phyloP scores from a whole-genome alignment of 345 rosid species.

The Hibiscus syriacus region DNA sequence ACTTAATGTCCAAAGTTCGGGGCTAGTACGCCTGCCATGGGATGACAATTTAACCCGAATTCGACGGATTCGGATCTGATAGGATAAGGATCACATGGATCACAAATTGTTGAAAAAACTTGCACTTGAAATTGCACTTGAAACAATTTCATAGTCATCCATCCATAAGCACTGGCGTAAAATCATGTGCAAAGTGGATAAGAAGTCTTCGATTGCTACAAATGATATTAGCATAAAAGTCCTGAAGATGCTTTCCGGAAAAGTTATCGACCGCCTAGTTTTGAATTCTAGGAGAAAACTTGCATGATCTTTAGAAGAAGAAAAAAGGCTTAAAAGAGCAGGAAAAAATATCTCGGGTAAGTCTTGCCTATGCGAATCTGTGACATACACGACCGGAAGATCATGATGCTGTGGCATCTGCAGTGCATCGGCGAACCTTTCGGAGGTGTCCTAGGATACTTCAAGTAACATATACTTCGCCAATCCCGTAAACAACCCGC shows the following conservation, averaged over 20 bases:
- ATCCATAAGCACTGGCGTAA: too few species aligned
- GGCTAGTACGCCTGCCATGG: too few species aligned
- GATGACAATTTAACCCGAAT: too few species aligned
- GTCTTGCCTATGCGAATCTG: neutral
- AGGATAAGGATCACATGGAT: neutral
- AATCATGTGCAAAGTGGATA: neutral
- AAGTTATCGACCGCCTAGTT: neutral
- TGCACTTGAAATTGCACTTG: neutral
- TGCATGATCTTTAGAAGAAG: neutral
- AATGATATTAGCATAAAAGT: neutral
- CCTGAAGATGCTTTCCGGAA: neutral
- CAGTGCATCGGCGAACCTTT: too few species aligned
- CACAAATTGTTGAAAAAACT: neutral
- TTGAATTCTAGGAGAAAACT: neutral
- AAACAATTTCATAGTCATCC: constrained; percentile 3
- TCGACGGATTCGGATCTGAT: too few species aligned
- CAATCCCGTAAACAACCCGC: constrained; percentile 69
- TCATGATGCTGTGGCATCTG: constrained; percentile 86
- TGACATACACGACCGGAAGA: constrained; percentile 8
- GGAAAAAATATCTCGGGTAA: neutral
- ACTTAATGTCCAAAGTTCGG: constrained; percentile 8
- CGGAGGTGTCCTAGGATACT: too few species aligned
- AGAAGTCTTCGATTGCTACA: neutral
- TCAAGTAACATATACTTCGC: constrained; percentile 54
- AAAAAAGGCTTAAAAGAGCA: neutral